These are phyloP conservation scores for Fusarium sp. DNA, from an alignment of 2,329 filamentous ascomycete genomes.

Conservation along the genomic window DNA sequence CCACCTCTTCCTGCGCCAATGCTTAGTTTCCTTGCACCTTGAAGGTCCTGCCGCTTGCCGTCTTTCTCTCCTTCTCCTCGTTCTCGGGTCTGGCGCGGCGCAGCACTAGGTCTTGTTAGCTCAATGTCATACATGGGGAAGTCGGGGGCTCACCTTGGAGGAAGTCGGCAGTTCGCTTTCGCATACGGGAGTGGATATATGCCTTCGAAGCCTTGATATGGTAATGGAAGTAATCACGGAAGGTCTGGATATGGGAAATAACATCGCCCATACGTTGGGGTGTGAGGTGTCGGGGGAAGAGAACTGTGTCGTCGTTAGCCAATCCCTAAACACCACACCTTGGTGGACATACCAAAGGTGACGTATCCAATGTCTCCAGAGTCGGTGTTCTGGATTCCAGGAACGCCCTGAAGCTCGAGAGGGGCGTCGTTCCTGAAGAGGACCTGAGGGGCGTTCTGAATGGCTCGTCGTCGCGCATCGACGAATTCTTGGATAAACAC, in stretches of 20 bases:
- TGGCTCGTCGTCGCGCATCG: slow-evolving; percentile 91
- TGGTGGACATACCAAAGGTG: slow-evolving; percentile 80
- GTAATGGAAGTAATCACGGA: slow-evolving; percentile 99
- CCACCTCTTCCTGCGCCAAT: slow-evolving; percentile 19
- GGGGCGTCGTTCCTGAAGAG: slow-evolving; percentile 95
- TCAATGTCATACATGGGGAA: neutral
- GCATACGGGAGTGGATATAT: slow-evolving; percentile 98
- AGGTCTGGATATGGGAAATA: slow-evolving; percentile 99
- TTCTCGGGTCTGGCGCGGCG: slow-evolving; percentile 94
- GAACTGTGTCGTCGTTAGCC: slow-evolving; percentile 66
- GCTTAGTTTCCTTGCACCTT: slow-evolving; percentile 59
- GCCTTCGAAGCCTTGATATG: slow-evolving; percentile 99
- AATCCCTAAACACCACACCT: neutral
- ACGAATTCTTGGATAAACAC: slow-evolving; percentile 99
- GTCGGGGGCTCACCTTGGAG: slow-evolving; percentile 81
- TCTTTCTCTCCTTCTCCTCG: slow-evolving; percentile 98
- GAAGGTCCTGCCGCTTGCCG: slow-evolving; percentile 95
- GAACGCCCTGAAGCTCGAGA: slow-evolving; percentile 87
- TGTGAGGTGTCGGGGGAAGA: slow-evolving; percentile 95
- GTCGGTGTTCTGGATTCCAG: slow-evolving; percentile 80
- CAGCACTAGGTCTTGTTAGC: slow-evolving; percentile 73
- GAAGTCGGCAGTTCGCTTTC: slow-evolving; percentile 97
- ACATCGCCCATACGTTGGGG: slow-evolving; percentile 91
- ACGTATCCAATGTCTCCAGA: slow-evolving; percentile 95
- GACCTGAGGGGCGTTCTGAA: slow-evolving; percentile 98